phyloP scores from a whole-genome alignment of 306 rosid genomes.

The Dalbergia cochinchinensis region DNA sequence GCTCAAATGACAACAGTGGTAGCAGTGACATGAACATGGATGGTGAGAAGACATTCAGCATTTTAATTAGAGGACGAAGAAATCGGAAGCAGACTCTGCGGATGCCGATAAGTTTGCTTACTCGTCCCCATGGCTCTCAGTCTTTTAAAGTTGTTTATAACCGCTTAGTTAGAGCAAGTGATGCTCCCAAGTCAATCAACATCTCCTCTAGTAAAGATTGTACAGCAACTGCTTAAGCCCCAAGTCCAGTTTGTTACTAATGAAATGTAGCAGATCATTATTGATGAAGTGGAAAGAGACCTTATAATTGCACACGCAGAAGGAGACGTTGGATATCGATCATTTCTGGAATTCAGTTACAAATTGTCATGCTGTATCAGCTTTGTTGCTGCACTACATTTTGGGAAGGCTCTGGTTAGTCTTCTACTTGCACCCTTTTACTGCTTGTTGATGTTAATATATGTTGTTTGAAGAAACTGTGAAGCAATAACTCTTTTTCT shows the following conservation, averaged over 20 bases:
- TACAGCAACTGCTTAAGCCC: slow-evolving; percentile 77
- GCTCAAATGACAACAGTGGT: slow-evolving; percentile 46
- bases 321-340: slow-evolving; percentile 39
- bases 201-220: slow-evolving; percentile 71
- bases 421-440: slow-evolving; percentile 38
- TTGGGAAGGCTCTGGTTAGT: slow-evolving; percentile 57
- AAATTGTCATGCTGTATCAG: slow-evolving; percentile 38
- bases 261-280: slow-evolving; percentile 45
- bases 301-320: slow-evolving; percentile 36
- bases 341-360: slow-evolving; percentile 45
- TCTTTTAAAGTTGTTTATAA: slow-evolving; percentile 84
- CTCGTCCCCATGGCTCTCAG: slow-evolving; percentile 91
- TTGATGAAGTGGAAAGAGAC: slow-evolving; percentile 41
- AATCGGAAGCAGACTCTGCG: slow-evolving; percentile 91
- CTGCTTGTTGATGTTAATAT: slow-evolving; percentile 26
- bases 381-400: slow-evolving; percentile 44
- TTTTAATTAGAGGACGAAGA: slow-evolving; percentile 91
- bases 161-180: slow-evolving; percentile 89
- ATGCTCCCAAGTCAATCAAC: slow-evolving; percentile 66
- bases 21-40: slow-evolving; percentile 62
- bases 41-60: slow-evolving; percentile 90
- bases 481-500: slow-evolving; percentile 30
- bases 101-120: slow-evolving; percentile 95
- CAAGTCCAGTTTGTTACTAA: slow-evolving; percentile 40
- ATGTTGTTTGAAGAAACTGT: slow-evolving; percentile 34